These are phyloP conservation scores for Populus hybrid DNA, from an alignment of 441 rosid genomes.

Conservation along the genomic window DNA sequence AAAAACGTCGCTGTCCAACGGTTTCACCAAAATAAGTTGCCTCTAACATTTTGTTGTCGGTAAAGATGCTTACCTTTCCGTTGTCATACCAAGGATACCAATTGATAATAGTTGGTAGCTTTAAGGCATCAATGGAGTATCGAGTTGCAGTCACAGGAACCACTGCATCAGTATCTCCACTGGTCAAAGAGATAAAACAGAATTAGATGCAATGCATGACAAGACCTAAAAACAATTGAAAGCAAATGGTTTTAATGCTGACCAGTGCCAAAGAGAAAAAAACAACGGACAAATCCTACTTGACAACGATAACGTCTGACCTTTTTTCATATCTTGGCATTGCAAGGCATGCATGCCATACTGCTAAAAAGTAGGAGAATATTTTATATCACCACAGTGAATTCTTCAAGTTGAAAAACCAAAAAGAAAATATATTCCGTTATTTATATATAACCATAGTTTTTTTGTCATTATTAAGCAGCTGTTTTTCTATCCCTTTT, in stretches of 20 bases:
- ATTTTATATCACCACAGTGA: background rate
- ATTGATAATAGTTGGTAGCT: conserved; percentile 61
- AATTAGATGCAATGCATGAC: conserved; percentile 1
- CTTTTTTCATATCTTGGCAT: background rate
- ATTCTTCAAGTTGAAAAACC: background rate
- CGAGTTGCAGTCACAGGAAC: conserved; percentile 89
- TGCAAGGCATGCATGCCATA: background rate
- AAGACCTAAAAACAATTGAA: background rate
- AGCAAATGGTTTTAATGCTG: background rate
- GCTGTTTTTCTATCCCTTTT: background rate
- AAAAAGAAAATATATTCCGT: background rate
- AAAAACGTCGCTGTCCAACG: background rate
- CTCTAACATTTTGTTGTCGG: background rate
- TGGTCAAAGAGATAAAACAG: conserved; percentile 33
- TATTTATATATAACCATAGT: background rate
- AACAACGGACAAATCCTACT: background rate
- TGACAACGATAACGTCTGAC: background rate
- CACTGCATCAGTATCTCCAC: conserved; percentile 88
- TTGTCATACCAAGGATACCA: conserved; percentile 88
- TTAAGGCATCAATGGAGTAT: conserved; percentile 69
- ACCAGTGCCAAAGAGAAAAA: background rate
- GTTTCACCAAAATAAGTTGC: background rate
- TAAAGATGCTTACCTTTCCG: conserved; percentile 45
- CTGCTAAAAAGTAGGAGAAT: background rate
- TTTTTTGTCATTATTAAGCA: background rate